Conservation (phyloP, 768 basidiomycete genomes). For the Mycena metata region DNA sequence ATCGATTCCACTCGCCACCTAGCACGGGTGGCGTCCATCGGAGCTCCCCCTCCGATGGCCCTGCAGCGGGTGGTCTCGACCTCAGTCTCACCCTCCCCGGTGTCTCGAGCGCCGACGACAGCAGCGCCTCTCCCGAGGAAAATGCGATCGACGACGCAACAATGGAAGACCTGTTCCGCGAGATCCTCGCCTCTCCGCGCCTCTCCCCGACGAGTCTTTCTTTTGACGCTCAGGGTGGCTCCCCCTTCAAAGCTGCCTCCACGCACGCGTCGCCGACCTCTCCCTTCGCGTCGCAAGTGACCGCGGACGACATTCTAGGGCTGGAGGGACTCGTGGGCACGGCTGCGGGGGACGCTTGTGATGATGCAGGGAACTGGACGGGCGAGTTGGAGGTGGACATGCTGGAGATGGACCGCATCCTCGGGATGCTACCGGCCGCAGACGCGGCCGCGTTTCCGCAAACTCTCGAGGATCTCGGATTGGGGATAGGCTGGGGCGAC, state of each 20-base stretch:
- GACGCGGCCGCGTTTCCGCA: slow-evolving; percentile 34
- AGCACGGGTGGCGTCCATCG: slow-evolving; percentile 96
- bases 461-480: slow-evolving; percentile 33
- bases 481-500: slow-evolving; percentile 33
- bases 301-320: slow-evolving; percentile 38
- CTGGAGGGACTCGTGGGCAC: slow-evolving; percentile 35
- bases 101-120: slow-evolving; percentile 42
- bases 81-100: slow-evolving; percentile 44
- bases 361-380: slow-evolving; percentile 28
- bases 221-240: slow-evolving; percentile 40
- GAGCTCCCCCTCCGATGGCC: slow-evolving; percentile 72
- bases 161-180: slow-evolving; percentile 78
- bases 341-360: slow-evolving; percentile 24
- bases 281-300: slow-evolving; percentile 41
- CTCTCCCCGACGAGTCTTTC: slow-evolving; percentile 49
- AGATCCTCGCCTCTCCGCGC: slow-evolving; percentile 71
- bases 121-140: slow-evolving; percentile 37
- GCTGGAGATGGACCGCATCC: slow-evolving; percentile 40
- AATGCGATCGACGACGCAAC: slow-evolving; percentile 65
- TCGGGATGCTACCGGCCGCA: slow-evolving; percentile 37
- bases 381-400: slow-evolving; percentile 38
- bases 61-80: slow-evolving; percentile 92
- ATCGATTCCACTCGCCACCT: slow-evolving; percentile 92
- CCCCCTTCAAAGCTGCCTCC: slow-evolving; percentile 37
- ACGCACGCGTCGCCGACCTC: slow-evolving; percentile 40